These are phyloP conservation scores for Trametes villosa DNA, from an alignment of 768 basidiomycete genomes.

Conservation along the genomic window DNA sequence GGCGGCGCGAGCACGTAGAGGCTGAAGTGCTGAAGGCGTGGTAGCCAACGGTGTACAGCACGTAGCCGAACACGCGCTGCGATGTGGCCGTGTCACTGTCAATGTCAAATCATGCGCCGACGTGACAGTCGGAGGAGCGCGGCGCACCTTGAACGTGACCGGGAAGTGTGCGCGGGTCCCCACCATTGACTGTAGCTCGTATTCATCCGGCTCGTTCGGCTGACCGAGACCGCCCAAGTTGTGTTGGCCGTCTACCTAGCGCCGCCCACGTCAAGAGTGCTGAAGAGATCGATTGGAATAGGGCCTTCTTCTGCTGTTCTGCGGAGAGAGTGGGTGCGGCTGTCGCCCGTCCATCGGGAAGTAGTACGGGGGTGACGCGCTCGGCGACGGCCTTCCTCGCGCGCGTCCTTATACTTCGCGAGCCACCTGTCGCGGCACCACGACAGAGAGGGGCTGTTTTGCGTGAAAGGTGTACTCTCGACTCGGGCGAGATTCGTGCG, in stretches of 20 bases:
- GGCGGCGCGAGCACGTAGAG: conserved; percentile 31
- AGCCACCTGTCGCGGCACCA: conserved; percentile 41
- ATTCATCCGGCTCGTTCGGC: conserved; percentile 42
- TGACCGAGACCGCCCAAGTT: conserved; percentile 27
- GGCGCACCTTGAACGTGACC: conserved; percentile 44
- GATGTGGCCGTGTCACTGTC: too few relatives aligned
- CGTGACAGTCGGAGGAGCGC: too few relatives aligned
- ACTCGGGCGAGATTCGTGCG: conserved; percentile 15
- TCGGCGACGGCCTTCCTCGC: conserved; percentile 19
- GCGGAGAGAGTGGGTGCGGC: too few relatives aligned
- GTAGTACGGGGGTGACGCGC: conserved; percentile 21
- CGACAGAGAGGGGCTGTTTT: conserved; percentile 45
- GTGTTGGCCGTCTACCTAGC: conserved; percentile 18
- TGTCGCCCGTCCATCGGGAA: too few relatives aligned
- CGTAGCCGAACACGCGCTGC: conserved; percentile 47
- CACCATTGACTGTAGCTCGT: conserved; percentile 68
- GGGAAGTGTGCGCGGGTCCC: conserved; percentile 75
- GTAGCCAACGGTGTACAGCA: conserved; percentile 48
- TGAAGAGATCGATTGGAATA: not conserved
- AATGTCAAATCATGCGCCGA: not conserved
- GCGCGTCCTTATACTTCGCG: conserved; percentile 41
- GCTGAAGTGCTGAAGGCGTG: conserved; percentile 47
- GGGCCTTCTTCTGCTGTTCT: too few relatives aligned
- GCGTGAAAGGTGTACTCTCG: conserved; percentile 41
- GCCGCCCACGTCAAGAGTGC: conserved; percentile 19